phyloP scores from a whole-genome alignment of 345 rosid species.

The Salix exigua region DNA sequence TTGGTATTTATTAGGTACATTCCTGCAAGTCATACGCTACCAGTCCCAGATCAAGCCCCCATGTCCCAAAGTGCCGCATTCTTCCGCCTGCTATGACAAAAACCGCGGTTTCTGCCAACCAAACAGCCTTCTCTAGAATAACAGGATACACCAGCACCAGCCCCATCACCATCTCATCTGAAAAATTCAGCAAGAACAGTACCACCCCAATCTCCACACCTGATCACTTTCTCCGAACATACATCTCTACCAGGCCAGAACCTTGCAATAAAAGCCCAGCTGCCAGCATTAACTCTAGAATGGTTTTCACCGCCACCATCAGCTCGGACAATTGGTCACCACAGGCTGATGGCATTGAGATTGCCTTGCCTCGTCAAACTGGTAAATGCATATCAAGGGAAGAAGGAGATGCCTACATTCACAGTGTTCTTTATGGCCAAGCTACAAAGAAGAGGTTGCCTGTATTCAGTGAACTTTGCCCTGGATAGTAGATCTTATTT shows the following conservation, averaged over 20 bases:
- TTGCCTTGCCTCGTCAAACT: slow-evolving; percentile 31
- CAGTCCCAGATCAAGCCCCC: slow-evolving; percentile 18
- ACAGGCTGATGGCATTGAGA: slow-evolving; percentile 55
- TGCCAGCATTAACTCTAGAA: background rate
- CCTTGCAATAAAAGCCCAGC: background rate
- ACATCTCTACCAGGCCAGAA: background rate
- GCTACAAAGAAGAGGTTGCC: slow-evolving; percentile 38
- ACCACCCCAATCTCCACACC: background rate
- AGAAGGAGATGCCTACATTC: slow-evolving; percentile 29
- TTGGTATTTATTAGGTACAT: slow-evolving; percentile 19
- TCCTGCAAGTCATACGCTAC: slow-evolving; percentile 21
- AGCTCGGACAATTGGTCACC: slow-evolving; percentile 50
- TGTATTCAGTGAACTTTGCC: slow-evolving; percentile 32
- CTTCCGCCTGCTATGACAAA: slow-evolving; percentile 12
- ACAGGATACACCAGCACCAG: background rate
- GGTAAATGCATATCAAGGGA: slow-evolving; percentile 23
- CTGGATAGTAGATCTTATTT: slow-evolving; percentile 10
- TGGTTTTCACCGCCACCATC: background rate
- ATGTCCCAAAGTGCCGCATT: slow-evolving; percentile 24
- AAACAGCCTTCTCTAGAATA: slow-evolving; percentile 4
- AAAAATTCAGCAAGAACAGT: slow-evolving; percentile 4
- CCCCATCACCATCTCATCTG: slow-evolving; percentile 9
- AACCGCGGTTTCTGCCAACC: slow-evolving; percentile 14
- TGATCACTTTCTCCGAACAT: slow-evolving; percentile 2
- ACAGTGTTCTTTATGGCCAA: slow-evolving; percentile 26